Percentiles rank a stretch among this genome's conserved stretches.
These are phyloP conservation scores for Kodamaea anthophila DNA, from an alignment of 1,139 yeast species.

Conservation along the genomic window DNA sequence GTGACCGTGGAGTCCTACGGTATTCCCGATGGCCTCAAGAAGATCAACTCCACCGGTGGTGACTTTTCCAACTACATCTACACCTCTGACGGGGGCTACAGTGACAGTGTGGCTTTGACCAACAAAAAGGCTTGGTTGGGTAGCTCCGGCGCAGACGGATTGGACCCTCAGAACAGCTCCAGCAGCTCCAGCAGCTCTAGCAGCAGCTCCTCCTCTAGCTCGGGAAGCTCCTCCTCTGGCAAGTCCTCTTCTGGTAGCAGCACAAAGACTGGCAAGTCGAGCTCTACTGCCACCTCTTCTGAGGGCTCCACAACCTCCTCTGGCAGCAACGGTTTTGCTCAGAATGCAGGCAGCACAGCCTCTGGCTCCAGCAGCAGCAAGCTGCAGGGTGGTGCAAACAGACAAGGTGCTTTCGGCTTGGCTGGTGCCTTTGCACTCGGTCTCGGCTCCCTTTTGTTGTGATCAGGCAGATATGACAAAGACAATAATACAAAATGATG, in stretches of 20 bases:
- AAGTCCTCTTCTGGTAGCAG: conserved; percentile 7
- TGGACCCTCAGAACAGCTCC: conserved; percentile 44
- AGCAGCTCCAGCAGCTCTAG: conserved; percentile 6
- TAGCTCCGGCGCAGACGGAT: conserved; percentile 51
- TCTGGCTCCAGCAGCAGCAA: too few species aligned
- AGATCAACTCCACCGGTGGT: conserved; percentile 17
- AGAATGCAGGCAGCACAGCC: too few species aligned
- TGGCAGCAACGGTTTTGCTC: conserved; percentile 25
- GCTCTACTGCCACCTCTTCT: conserved; percentile 6
- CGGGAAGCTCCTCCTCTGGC: conserved; percentile 5
- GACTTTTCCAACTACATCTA: conserved; percentile 48
- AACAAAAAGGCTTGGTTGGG: conserved; percentile 57
- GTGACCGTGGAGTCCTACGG: conserved; percentile 63
- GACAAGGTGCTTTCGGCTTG: conserved; percentile 10
- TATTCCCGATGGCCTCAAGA: conserved; percentile 46
- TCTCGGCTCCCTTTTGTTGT: conserved; percentile 16
- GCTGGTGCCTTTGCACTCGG: conserved; percentile 18
- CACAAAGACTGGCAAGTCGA: conserved; percentile 6
- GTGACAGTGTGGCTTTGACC: conserved; percentile 48
- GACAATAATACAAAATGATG: too few species aligned
- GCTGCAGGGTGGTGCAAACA: too few species aligned
- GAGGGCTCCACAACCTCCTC: conserved; percentile 7
- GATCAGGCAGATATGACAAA: conserved; percentile 1
- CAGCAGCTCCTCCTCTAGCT: conserved; percentile 5
- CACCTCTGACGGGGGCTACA: conserved; percentile 42